Evolutionary conservation across 169 alveolate genomes (phyloP).

Genomic region (Eimeria brunetti): DNA sequence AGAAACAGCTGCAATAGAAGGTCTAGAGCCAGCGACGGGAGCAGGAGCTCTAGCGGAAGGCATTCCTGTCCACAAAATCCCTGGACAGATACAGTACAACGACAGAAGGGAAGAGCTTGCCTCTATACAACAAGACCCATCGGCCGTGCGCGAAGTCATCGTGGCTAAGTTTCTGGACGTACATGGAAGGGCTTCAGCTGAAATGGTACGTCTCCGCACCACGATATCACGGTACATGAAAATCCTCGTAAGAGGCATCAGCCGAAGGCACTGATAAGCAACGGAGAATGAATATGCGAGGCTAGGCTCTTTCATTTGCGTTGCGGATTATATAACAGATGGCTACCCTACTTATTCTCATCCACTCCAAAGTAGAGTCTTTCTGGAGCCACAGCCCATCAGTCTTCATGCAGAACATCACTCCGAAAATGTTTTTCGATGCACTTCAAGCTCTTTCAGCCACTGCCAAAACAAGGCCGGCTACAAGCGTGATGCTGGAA

Average conservation of each 20-base stretch:
- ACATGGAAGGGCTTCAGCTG: slow-evolving; percentile 57
- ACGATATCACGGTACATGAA: neutral
- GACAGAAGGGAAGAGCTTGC: slow-evolving; percentile 63
- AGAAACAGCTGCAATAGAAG: neutral
- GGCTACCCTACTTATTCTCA: slow-evolving; percentile 60
- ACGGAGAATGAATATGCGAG: neutral
- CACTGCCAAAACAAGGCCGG: neutral
- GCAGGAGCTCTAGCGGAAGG: slow-evolving; percentile 69
- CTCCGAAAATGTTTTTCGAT: slow-evolving; percentile 78
- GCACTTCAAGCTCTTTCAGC: slow-evolving; percentile 34
- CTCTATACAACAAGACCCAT: slow-evolving; percentile 43
- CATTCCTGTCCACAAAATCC: slow-evolving; percentile 26
- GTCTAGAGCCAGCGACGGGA: neutral
- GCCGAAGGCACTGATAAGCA: neutral
- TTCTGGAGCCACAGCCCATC: slow-evolving; percentile 74
- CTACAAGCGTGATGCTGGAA: slow-evolving; percentile 38
- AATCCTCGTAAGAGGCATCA: neutral
- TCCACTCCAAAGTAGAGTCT: slow-evolving; percentile 48
- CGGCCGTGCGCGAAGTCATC: slow-evolving; percentile 67
- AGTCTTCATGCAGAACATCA: slow-evolving; percentile 56
- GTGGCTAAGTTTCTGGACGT: slow-evolving; percentile 43
- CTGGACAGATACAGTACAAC: slow-evolving; percentile 28
- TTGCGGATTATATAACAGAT: slow-evolving; percentile 16
- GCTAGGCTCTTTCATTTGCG: neutral
- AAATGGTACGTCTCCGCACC: slow-evolving; percentile 50